Percentiles rank a stretch among this genome's conserved stretches.
phyloP scores from a whole-genome alignment of 768 basidiomycete species.

The Boletus sp. region DNA sequence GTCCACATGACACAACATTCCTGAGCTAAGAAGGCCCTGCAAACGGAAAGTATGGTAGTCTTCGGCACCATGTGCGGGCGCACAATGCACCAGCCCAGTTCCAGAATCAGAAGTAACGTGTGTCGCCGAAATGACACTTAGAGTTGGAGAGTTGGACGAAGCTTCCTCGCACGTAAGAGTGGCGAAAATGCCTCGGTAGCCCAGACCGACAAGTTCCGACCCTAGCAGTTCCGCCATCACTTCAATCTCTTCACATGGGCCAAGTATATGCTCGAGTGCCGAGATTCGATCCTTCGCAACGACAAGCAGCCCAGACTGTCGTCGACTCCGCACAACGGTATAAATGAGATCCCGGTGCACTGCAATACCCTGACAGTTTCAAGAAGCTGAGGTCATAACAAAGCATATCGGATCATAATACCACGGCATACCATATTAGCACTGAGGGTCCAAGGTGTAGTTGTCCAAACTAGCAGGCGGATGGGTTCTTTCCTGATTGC shows the following conservation, averaged over 20 bases:
- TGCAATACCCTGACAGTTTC: slow-evolving; percentile 73
- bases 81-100: slow-evolving; percentile 93
- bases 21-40: slow-evolving; percentile 46
- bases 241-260: slow-evolving; percentile 21
- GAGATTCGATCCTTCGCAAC: slow-evolving; percentile 53
- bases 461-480: slow-evolving; percentile 88
- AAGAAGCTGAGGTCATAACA: not conserved
- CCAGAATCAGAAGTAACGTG: slow-evolving; percentile 89
- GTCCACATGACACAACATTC: slow-evolving; percentile 82
- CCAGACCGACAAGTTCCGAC: slow-evolving; percentile 54
- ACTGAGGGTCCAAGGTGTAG: slow-evolving; percentile 95
- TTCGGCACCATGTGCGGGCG: slow-evolving; percentile 92
- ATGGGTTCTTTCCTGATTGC: slow-evolving; percentile 37
- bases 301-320: slow-evolving; percentile 37
- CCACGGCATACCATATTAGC: slow-evolving; percentile 78
- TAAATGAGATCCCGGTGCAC: slow-evolving; percentile 76
- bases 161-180: slow-evolving; percentile 12
- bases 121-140: slow-evolving; percentile 59
- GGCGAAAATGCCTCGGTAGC: slow-evolving; percentile 64
- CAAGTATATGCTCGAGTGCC: slow-evolving; percentile 27
- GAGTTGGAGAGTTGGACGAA: slow-evolving; percentile 1
- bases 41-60: slow-evolving; percentile 80
- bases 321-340: slow-evolving; percentile 41
- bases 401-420: not conserved
- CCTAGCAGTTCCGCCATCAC: slow-evolving; percentile 24